A percentile compares a stretch with the other conserved stretches of the same genome.
These are phyloP conservation scores for Eleusine indica DNA, from an alignment of 176 grass and related monocot genomes.

Conservation along the genomic window DNA sequence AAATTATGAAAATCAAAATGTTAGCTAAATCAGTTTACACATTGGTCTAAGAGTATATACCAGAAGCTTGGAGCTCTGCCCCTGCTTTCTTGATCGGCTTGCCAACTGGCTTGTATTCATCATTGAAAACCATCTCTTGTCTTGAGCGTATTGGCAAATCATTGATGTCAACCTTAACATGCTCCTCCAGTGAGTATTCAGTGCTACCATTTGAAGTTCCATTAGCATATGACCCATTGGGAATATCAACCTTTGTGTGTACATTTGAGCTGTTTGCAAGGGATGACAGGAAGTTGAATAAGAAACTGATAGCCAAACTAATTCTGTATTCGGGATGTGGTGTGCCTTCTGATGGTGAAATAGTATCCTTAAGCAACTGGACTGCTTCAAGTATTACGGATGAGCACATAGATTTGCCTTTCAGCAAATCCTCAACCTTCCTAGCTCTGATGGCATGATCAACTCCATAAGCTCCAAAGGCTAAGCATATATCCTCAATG, in stretches of 20 bases:
- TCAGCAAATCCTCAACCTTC: constrained; percentile 74
- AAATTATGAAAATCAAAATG: neutral
- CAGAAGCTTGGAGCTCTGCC: constrained; percentile 87
- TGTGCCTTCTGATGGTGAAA: constrained; percentile 65
- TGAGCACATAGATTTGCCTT: constrained; percentile 58
- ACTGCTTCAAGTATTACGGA: constrained; percentile 62
- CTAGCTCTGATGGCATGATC: constrained; percentile 66
- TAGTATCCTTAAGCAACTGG: constrained; percentile 50
- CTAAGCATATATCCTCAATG: constrained; percentile 62
- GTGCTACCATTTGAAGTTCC: constrained; percentile 7
- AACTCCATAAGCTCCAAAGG: constrained; percentile 71
- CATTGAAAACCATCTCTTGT: constrained; percentile 59
- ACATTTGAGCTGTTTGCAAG: constrained; percentile 36
- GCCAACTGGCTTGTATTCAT: constrained; percentile 74
- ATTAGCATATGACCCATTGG: constrained; percentile 27
- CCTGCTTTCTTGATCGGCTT: constrained; percentile 69
- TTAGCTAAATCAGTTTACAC: neutral
- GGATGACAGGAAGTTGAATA: constrained; percentile 78
- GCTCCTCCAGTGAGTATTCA: neutral
- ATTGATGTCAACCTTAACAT: constrained; percentile 1
- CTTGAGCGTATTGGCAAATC: constrained; percentile 56
- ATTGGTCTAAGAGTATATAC: constrained; percentile 49
- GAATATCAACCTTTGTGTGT: constrained; percentile 16
- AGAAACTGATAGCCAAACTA: constrained; percentile 70
- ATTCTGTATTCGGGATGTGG: constrained; percentile 67